phyloP scores from a whole-genome alignment of 495 filamentous ascomycete species.

The Talaromyces wortmannii region DNA sequence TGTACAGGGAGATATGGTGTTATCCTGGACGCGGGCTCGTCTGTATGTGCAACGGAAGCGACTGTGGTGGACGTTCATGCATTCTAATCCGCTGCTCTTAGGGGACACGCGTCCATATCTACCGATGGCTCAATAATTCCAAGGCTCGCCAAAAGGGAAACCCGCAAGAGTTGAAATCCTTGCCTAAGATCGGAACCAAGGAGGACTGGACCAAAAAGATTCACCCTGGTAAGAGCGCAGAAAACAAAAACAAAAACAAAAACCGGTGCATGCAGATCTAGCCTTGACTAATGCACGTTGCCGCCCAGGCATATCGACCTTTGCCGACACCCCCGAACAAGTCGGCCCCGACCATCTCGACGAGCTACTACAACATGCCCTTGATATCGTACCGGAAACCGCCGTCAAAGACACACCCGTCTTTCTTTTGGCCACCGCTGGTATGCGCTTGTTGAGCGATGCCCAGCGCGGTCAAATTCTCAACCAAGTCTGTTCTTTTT shows the following conservation, averaged over 20 bases:
- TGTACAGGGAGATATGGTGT: slow-evolving; percentile 55
- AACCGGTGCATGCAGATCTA: background rate
- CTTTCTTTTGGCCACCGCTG: slow-evolving; percentile 94
- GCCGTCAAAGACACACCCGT: slow-evolving; percentile 80
- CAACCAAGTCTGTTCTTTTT: slow-evolving; percentile 75
- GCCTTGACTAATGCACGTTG: background rate
- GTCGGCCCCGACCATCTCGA: slow-evolving; percentile 80
- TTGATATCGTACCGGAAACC: slow-evolving; percentile 69
- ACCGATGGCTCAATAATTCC: slow-evolving; percentile 77
- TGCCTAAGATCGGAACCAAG: slow-evolving; percentile 77
- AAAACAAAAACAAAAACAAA: background rate
- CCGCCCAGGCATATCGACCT: slow-evolving; percentile 71
- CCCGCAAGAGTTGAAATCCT: slow-evolving; percentile 51
- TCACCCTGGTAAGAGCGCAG: slow-evolving; percentile 53
- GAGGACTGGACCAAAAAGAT: slow-evolving; percentile 92
- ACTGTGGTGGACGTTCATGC: background rate
- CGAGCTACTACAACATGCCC: slow-evolving; percentile 73
- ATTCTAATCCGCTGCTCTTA: slow-evolving; percentile 16
- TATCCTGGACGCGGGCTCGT: slow-evolving; percentile 64
- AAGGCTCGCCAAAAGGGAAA: slow-evolving; percentile 57
- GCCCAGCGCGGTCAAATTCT: slow-evolving; percentile 64
- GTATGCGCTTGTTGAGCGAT: slow-evolving; percentile 83
- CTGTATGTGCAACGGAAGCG: slow-evolving; percentile 33
- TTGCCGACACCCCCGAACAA: slow-evolving; percentile 64
- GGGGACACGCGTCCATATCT: slow-evolving; percentile 91